Evolutionary conservation across 495 filamentous ascomycete genomes (phyloP).

Genomic region (Lepidopterella palustris): DNA sequence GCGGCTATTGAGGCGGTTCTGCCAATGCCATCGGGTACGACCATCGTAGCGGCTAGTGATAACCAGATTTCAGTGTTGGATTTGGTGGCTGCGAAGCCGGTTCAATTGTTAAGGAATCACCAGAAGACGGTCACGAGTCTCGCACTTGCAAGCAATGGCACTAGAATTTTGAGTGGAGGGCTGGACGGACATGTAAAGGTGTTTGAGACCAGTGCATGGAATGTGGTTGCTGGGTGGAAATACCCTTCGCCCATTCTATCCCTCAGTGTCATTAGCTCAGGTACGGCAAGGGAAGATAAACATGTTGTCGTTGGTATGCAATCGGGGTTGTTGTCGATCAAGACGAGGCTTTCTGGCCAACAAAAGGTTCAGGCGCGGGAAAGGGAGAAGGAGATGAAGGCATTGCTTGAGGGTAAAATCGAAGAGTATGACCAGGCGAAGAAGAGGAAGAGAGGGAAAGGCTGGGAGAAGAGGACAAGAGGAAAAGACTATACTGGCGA

Average conservation of each 20-base stretch:
- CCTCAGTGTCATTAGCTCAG: constrained; percentile 63
- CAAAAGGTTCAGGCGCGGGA: constrained; percentile 72
- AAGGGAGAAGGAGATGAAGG: constrained; percentile 77
- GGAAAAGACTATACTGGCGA: constrained; percentile 81
- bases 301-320: constrained; percentile 93
- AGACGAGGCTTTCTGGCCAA: constrained; percentile 76
- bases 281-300: constrained; percentile 63
- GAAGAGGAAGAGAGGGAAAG: constrained; percentile 58
- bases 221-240: constrained; percentile 84
- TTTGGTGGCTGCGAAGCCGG: constrained; percentile 80
- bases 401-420: constrained; percentile 68
- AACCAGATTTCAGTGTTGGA: constrained; percentile 92
- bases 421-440: constrained; percentile 60
- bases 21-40: constrained; percentile 77
- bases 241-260: constrained; percentile 87
- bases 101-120: constrained; percentile 82
- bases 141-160: constrained; percentile 65
- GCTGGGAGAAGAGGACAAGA: constrained; percentile 61
- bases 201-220: constrained; percentile 87
- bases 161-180: constrained; percentile 74
- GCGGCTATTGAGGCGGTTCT: constrained; percentile 80
- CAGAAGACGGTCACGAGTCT: constrained; percentile 95
- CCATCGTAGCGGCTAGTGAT: constrained; percentile 74
- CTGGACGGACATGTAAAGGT: constrained; percentile 96
- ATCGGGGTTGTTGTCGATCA: constrained; percentile 79